Base-by-base conservation (phyloP, 176 grass and related monocot species). In the Chrysopogon serrulatus region DNA sequence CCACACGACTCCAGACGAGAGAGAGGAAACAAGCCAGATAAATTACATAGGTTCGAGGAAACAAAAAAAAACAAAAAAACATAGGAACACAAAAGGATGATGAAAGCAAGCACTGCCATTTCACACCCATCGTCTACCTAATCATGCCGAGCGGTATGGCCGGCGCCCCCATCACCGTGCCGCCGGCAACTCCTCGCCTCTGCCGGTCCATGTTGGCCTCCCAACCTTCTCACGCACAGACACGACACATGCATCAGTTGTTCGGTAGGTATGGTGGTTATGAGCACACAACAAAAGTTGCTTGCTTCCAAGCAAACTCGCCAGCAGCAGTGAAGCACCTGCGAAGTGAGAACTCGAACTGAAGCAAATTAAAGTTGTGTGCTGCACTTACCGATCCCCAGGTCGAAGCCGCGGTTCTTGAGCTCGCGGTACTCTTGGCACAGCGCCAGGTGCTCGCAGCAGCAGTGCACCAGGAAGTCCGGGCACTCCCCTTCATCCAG, bases 341-440 rank as follows among this genome's bases (percentile, higher is more conserved):
- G 51, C 7, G 4, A 19, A 3, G 16, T 59, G 23, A 59, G 73
- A 76, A 17, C 6, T 49, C 27, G 43, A 49, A 72, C 3, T 45
- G 69, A 79, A 79, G 23, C 62, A 67, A 41, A 39, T 39, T 5
- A 71, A 87, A 8, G 24, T 1, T 1, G 24, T 14, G 24, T 5
- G 24, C 1, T 62, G 40, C 30, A 64, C 89, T 81, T 70, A 97
- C 92, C 96, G 51, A 98, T 98, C 65, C 96, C 96, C 91, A 93
- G 65, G 73, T 98, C 93, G 80, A 90, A 98, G 19, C 96, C 96
- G 39, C 83, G 90, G 79, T 78, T 95, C 85, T 92, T 95, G 69
- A 98, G 93, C 85, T 98, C 93, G 9, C 93, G 88, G 68, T 95
- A 88, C 78, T 95, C 91, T 80, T 93, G 96, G 83, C 96, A 98